A percentile compares a stretch with the other conserved stretches of the same genome.
Conservation (phyloP, 2,329 filamentous ascomycete genomes). For the Colletotrichum sp. region DNA sequence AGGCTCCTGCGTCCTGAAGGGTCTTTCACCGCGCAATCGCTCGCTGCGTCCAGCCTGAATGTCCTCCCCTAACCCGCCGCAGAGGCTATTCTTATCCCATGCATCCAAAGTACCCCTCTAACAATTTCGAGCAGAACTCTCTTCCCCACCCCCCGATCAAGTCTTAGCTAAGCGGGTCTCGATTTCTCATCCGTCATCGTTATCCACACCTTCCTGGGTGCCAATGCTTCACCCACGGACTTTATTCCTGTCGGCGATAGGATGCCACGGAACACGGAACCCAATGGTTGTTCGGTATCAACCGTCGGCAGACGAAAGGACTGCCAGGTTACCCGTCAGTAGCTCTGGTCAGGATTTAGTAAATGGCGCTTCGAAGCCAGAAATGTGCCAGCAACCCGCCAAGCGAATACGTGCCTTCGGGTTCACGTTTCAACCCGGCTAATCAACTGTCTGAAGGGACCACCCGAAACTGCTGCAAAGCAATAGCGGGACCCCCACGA, state of each 20-base stretch:
- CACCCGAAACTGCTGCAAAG: not conserved
- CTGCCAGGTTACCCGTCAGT: not conserved
- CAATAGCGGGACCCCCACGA: not conserved
- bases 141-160: not conserved
- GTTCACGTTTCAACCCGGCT: not conserved
- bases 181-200: constrained; percentile 16
- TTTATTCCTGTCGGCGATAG: not conserved
- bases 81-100: not conserved
- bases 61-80: not conserved
- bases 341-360: not conserved
- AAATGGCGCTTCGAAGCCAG: not conserved
- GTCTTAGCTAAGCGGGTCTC: constrained; percentile 9
- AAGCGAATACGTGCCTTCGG: not conserved
- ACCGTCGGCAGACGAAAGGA: not conserved
- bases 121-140: constrained; percentile 1
- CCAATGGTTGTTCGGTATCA: not conserved
- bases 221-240: not conserved
- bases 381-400: not conserved
- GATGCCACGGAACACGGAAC: not conserved
- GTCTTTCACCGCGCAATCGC: not conserved
- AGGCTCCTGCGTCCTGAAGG: not conserved
- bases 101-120: not conserved
- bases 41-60: not conserved
- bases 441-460: not conserved
- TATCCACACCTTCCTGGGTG: not conserved